Percentiles rank a stretch among this genome's conserved stretches.
Conservation (phyloP, 73 alveolate species). For the Uronychia binucleata region DNA sequence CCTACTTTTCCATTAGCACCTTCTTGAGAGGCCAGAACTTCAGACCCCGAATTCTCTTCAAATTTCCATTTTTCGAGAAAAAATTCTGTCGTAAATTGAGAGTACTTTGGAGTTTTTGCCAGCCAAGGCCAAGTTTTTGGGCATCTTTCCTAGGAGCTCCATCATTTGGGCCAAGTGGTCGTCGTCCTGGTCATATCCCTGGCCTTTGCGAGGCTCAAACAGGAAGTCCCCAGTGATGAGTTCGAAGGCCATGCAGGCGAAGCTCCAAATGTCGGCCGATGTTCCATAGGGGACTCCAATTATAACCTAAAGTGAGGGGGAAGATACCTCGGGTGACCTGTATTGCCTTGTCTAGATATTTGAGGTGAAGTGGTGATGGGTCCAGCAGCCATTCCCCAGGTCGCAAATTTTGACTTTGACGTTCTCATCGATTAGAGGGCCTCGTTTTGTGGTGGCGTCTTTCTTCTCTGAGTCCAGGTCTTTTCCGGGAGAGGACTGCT, state of each 20-base stretch:
- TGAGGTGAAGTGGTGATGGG: constrained; percentile 88
- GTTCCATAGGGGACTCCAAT: constrained; percentile 87
- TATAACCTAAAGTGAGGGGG: too few species aligned
- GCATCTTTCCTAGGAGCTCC: constrained; percentile 81
- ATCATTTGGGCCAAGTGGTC: constrained; percentile 86
- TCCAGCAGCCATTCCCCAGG: constrained; percentile 97
- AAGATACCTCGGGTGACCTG: constrained; percentile 92
- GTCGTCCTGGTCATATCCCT: constrained; percentile 70
- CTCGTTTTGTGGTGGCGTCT: constrained; percentile 24
- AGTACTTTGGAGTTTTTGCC: constrained; percentile 66
- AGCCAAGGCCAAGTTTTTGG: constrained; percentile 67
- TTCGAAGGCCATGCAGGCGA: constrained; percentile 95
- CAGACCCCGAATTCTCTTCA: constrained; percentile 73
- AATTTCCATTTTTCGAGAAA: constrained; percentile 70
- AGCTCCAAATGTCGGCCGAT: constrained; percentile 94
- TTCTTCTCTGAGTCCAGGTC: not conserved
- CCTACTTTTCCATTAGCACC: constrained; percentile 67
- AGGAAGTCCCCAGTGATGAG: constrained; percentile 93
- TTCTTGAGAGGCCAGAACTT: constrained; percentile 73
- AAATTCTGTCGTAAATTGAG: constrained; percentile 5
- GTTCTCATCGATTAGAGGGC: constrained; percentile 64
- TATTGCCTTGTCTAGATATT: constrained; percentile 94
- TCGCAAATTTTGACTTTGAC: constrained; percentile 84
- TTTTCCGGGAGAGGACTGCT: not conserved
- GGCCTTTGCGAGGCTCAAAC: constrained; percentile 88